A percentile compares a stretch with the other conserved stretches of the same genome.
These are phyloP conservation scores for Maudiozyma humilis DNA, from an alignment of 1,139 yeast genomes.

Conservation along the genomic window DNA sequence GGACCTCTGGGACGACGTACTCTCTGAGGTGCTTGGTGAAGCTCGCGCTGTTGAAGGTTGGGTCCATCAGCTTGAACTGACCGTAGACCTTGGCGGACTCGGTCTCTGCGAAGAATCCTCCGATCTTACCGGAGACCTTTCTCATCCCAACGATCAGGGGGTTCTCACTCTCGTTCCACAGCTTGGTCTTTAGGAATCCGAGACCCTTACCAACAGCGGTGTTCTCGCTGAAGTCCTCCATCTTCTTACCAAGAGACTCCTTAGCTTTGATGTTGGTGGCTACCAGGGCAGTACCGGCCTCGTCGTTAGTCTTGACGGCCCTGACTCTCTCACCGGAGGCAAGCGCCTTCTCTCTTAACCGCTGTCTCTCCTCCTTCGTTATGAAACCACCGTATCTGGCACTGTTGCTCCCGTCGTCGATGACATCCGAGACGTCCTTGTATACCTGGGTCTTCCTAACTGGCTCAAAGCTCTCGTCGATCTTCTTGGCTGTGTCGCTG, in stretches of 20 bases:
- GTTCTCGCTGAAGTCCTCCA: conserved; percentile 61
- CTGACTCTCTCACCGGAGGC: conserved; percentile 51
- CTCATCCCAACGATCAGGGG: conserved; percentile 78
- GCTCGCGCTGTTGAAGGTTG: conserved; percentile 70
- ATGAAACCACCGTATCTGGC: conserved; percentile 91
- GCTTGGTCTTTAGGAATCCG: conserved; percentile 53
- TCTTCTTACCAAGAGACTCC: conserved; percentile 61
- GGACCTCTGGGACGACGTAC: conserved; percentile 87
- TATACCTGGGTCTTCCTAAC: conserved; percentile 85
- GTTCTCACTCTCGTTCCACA: conserved; percentile 91
- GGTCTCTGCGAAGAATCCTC: conserved; percentile 90
- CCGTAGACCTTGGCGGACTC: conserved; percentile 88
- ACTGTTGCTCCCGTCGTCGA: conserved; percentile 83
- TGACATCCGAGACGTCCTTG: conserved; percentile 79
- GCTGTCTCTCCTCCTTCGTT: conserved; percentile 71
- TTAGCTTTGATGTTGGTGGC: conserved; percentile 73
- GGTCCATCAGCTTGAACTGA: conserved; percentile 84
- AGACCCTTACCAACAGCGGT: conserved; percentile 62
- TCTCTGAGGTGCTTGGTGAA: conserved; percentile 83
- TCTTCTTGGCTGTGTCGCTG: conserved; percentile 66
- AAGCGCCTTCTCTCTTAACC: conserved; percentile 63
- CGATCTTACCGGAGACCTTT: conserved; percentile 69
- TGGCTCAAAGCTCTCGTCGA: conserved; percentile 82
- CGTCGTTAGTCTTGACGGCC: conserved; percentile 68
- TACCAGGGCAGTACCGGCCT: conserved; percentile 79